Evolutionary conservation across 2,329 filamentous ascomycete species (phyloP).

Genomic region (Clarireedia sp.): DNA sequence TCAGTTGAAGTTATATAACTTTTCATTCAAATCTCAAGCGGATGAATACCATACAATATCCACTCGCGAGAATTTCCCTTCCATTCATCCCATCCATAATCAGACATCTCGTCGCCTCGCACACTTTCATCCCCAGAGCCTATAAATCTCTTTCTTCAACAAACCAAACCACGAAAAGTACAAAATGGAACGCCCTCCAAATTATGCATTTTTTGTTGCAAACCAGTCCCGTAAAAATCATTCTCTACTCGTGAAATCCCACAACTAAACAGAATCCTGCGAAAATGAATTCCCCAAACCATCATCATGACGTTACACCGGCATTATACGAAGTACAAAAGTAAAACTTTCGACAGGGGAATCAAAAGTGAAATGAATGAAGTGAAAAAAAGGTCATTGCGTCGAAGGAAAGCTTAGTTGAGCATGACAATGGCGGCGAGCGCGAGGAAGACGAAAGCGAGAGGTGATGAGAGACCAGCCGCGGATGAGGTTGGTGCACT

Average conservation of each 20-base stretch:
- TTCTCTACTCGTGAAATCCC: background rate
- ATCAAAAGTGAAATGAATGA: conserved; percentile 1
- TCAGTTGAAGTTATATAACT: too few relatives aligned
- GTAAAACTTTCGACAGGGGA: background rate
- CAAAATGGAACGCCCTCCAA: too few relatives aligned
- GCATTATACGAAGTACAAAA: conserved; percentile 6
- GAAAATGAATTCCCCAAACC: conserved; percentile 3
- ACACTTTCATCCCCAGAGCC: too few relatives aligned
- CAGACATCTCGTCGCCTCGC: too few relatives aligned
- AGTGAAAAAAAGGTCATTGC: background rate
- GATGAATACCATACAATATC: too few relatives aligned
- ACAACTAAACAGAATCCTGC: background rate
- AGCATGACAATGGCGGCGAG: conserved; percentile 25
- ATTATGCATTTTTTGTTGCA: too few relatives aligned
- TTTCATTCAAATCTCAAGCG: too few relatives aligned
- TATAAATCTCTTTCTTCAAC: too few relatives aligned
- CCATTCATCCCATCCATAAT: too few relatives aligned
- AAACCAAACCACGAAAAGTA: too few relatives aligned
- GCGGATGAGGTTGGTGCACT: conserved; percentile 16
- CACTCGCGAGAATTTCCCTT: too few relatives aligned
- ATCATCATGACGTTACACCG: conserved; percentile 7
- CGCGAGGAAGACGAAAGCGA: conserved; percentile 26
- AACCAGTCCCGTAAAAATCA: too few relatives aligned
- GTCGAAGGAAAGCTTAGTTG: conserved; percentile 19
- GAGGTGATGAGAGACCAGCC: conserved; percentile 20